Evolutionary conservation across 768 basidiomycete genomes (phyloP), one percentile per base, ranked within the genome.

Genomic region (Podaxis pistillaris): DNA sequence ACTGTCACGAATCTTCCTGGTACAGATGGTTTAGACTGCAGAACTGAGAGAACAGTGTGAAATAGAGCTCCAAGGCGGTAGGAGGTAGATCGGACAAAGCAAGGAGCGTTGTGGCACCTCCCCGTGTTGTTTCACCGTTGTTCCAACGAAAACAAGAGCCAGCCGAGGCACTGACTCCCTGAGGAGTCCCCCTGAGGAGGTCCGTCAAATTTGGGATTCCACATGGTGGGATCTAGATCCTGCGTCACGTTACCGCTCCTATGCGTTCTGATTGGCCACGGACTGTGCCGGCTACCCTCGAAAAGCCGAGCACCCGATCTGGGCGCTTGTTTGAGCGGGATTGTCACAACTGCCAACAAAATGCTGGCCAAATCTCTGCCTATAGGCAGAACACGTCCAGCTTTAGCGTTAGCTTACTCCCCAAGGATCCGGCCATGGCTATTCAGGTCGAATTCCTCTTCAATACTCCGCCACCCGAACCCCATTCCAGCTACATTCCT

Each of bases 401-500:
- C 28, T 8, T 26, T 58, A 17, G 46, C 28, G 15, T 40, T 58
- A 19, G 4, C 12, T 44, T 41, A 17, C 8, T 36, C 9, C 12
- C 11, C 57, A 46, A 44, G 26, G 30, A 15, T 1, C 56, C 33
- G 13, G n/a, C 9, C 30, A 40, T 52, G 54, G 24, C 26, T 30
- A 26, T 40, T 36, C 13, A 60, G 26, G 24, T n/a, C 44, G 28
- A 52, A 19, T 26, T 59, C 58, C 5, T 59, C 58, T 6, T 52
- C 59, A 28, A 37, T 37, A 17, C 54, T 50, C 37, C 44, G 44
- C 17, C 46, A 62, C 26, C 54, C 70, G 37, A 81, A 80, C 64
- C 76, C 78, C n/a, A 70, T 83, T 41, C 78, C 80, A 17, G 82
- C 81, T 8, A 74, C 80, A 0, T 91, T 87, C 68, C 71, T 90